These are phyloP conservation scores for Ochetophila trinervis DNA, from an alignment of 306 rosid species.

Conservation along the genomic window DNA sequence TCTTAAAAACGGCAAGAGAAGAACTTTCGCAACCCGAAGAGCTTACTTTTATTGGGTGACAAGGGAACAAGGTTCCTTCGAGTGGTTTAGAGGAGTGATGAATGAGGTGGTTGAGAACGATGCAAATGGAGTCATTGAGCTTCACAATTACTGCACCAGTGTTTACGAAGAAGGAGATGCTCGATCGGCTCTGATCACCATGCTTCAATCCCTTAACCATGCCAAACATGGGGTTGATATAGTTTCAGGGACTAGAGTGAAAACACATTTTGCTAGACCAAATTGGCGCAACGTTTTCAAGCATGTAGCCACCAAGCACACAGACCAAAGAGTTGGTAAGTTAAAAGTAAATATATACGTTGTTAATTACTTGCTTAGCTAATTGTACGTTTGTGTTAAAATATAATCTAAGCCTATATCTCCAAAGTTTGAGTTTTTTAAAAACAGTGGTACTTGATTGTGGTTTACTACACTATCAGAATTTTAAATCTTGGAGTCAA, in stretches of 20 bases:
- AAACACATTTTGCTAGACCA: constrained; percentile 80
- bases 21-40: constrained; percentile 60
- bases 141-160: constrained; percentile 83
- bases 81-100: constrained; percentile 90
- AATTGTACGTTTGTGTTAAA: too few relatives aligned
- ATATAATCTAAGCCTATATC: too few relatives aligned
- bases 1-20: constrained; percentile 38
- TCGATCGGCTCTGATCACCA: constrained; percentile 74
- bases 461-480: too few relatives aligned
- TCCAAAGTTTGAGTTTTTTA: too few relatives aligned
- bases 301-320: constrained; percentile 55
- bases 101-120: constrained; percentile 77
- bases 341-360: too few relatives aligned
- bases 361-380: too few relatives aligned
- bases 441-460: too few relatives aligned
- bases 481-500: too few relatives aligned
- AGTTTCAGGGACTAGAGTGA: constrained; percentile 76
- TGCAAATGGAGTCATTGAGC: constrained; percentile 54
- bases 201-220: constrained; percentile 83
- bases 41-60: constrained; percentile 95
- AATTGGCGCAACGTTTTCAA: constrained; percentile 82
- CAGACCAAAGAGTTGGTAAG: constrained; percentile 75
- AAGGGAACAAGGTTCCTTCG: constrained; percentile 86
- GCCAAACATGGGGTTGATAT: constrained; percentile 77
- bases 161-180: constrained; percentile 94